Percentiles rank a stretch among this genome's conserved stretches.
These are phyloP conservation scores for Verticillium isaacii DNA, from an alignment of 2,329 filamentous ascomycete genomes.

Conservation along the genomic window DNA sequence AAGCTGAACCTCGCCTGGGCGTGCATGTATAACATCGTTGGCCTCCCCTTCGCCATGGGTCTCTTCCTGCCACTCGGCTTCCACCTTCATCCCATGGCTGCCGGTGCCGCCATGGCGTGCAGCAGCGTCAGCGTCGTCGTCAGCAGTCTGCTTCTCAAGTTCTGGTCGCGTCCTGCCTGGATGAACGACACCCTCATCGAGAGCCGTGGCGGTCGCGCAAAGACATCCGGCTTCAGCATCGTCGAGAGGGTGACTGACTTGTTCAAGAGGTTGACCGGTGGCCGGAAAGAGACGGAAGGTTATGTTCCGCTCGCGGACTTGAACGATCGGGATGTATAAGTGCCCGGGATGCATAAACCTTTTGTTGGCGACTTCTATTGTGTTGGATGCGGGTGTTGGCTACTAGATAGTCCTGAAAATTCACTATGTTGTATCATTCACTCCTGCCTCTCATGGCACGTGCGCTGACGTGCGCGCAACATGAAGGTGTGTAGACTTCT, in stretches of 20 bases:
- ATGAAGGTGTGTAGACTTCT: too few species aligned
- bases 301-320: constrained; percentile 56
- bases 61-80: constrained; percentile 86
- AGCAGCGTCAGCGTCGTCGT: constrained; percentile 87
- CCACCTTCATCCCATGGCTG: constrained; percentile 88
- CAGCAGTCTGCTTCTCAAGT: constrained; percentile 77
- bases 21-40: constrained; percentile 86
- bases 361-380: background rate
- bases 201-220: constrained; percentile 43
- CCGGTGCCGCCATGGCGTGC: constrained; percentile 88
- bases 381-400: background rate
- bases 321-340: constrained; percentile 25
- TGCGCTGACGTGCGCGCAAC: too few species aligned
- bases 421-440: background rate
- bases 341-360: background rate
- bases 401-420: background rate
- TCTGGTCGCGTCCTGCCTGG: constrained; percentile 81
- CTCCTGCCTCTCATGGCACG: too few species aligned
- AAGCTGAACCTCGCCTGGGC: constrained; percentile 92
- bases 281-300: constrained; percentile 42
- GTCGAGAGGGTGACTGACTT: constrained; percentile 37
- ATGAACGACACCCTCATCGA: constrained; percentile 70
- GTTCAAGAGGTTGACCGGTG: constrained; percentile 27
- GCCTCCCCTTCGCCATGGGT: constrained; percentile 95
- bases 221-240: constrained; percentile 36